phyloP scores from a whole-genome alignment of 2,329 filamentous ascomycete species.

The Cadophora sp. region DNA sequence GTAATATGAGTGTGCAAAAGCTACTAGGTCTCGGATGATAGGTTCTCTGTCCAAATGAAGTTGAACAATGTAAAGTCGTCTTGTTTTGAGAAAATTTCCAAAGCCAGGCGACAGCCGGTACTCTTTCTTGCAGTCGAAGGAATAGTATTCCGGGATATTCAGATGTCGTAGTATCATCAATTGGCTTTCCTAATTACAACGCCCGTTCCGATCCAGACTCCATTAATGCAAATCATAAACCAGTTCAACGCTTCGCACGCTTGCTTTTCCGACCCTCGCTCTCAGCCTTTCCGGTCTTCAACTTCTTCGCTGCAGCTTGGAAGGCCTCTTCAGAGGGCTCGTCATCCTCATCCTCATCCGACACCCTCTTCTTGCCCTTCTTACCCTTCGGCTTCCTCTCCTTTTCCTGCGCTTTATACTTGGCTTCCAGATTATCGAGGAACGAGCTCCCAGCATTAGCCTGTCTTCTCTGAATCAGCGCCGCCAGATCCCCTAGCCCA shows the following conservation, averaged over 20 bases:
- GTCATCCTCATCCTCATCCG: constrained; percentile 67
- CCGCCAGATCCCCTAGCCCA: constrained; percentile 58
- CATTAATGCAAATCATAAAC: constrained; percentile 17
- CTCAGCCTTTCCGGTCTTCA: constrained; percentile 42
- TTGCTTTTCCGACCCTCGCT: constrained; percentile 34
- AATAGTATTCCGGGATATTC: neutral
- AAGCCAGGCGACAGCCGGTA: too few relatives aligned
- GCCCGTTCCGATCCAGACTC: constrained; percentile 22
- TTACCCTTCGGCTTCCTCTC: constrained; percentile 55
- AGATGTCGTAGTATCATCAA: constrained; percentile 1
- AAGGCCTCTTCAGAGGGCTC: constrained; percentile 69
- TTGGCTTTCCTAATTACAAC: constrained; percentile 5
- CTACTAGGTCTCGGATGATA: too few relatives aligned
- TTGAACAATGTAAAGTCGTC: too few relatives aligned
- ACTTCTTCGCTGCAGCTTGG: constrained; percentile 59
- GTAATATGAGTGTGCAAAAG: too few relatives aligned
- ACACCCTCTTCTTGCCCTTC: constrained; percentile 60
- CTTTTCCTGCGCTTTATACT: constrained; percentile 63
- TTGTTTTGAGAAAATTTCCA: too few relatives aligned
- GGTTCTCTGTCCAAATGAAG: too few relatives aligned
- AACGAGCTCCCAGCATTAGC: constrained; percentile 66
- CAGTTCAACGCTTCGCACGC: constrained; percentile 34
- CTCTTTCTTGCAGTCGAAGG: too few relatives aligned
- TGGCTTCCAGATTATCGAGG: constrained; percentile 76
- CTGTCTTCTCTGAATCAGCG: constrained; percentile 76